Conservation (phyloP, 176 grass and related monocot species). For the Cymbopogon citratus region DNA sequence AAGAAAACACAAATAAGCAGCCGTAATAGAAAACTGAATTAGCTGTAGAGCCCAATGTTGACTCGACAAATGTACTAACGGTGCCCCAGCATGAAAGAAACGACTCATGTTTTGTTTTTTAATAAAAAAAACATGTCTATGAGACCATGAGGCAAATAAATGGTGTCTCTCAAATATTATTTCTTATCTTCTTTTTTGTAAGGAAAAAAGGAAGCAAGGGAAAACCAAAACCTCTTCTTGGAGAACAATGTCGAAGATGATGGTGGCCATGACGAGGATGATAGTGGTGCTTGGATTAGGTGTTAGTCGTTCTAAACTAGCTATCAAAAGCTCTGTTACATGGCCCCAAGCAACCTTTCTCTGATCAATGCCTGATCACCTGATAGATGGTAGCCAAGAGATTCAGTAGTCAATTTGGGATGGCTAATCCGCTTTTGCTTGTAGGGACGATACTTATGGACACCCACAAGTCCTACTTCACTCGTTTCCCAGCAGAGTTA, state of each 20-base stretch:
- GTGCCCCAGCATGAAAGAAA: slow-evolving; percentile 16
- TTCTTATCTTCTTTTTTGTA: not conserved
- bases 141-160: not conserved
- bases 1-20: slow-evolving; percentile 10
- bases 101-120: not conserved
- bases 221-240: not conserved
- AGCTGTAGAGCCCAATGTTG: not conserved
- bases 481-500: slow-evolving; percentile 5
- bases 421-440: not conserved
- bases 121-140: not conserved
- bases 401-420: not conserved
- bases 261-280: not conserved
- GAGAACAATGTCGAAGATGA: not conserved
- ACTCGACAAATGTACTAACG: not conserved
- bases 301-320: slow-evolving; percentile 6
- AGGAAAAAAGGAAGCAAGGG: not conserved
- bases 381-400: not conserved
- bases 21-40: slow-evolving; percentile 4
- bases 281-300: not conserved
- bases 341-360: not conserved
- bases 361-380: not conserved
- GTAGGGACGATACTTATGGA: not conserved
- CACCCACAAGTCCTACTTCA: not conserved
- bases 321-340: not conserved
- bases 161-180: not conserved